Base-by-base conservation (phyloP, 306 rosid genomes). In the Luffa aegyptiaca region DNA sequence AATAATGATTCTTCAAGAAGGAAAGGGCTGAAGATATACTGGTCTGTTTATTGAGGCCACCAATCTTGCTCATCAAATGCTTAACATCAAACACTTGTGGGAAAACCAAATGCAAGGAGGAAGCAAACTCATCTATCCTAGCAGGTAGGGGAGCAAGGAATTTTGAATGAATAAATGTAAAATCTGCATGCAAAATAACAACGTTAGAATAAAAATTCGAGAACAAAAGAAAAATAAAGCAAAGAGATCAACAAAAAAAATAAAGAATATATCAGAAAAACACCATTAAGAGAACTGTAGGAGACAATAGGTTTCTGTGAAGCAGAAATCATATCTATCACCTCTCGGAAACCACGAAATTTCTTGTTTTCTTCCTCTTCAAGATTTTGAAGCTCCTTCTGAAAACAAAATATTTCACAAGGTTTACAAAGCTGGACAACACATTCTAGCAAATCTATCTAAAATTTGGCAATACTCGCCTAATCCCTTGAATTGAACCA, bases 321-420 rank as follows among this genome's bases (percentile, higher is more conserved):
- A 88, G 98, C 93, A 84, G 98, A 95, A 81, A 95, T 90, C 93
- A 89, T 86, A 79, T 95, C 98, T 86, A 95, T 91, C 93, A 91
- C 97, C 95, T 95, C 97, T 80, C 97, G 93, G 58, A 95, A 95
- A 48, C 97, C 98, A 75, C 88, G 85, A 68, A 91, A 36, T 82
- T 91, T 90, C 91, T 77, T 91, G 85, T 57, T 89, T 79, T 91
- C 88, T 85, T 88, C 88, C 61, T 92, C 97, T 82, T 89, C 92
- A 49, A 76, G 20, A 61, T 73, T 68, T 82, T 44, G 88, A 79
- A 89, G 89, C 84, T 91, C 98, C 65, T 66, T 86, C 98, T 92
- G 87, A 35, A 80, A 59, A 55, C 68, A 44, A 75, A 84, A 53
- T 61, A 69, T 68, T 46, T 69, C 57, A 75, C 58, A 80, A 55